These are phyloP conservation scores for Arachis hypogaea DNA, from an alignment of 306 rosid species.

Conservation along the genomic window DNA sequence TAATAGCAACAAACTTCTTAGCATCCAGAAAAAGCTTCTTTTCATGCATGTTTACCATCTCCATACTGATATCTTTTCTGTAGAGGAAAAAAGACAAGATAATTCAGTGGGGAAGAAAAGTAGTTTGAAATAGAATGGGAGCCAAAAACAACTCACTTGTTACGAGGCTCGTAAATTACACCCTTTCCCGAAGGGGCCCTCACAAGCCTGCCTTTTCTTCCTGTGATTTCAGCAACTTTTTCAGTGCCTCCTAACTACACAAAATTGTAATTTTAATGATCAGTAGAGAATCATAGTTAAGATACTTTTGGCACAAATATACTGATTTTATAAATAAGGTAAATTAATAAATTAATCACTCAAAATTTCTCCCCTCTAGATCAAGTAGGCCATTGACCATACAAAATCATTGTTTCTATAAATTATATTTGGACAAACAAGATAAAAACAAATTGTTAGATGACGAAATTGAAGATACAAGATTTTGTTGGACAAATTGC, in stretches of 20 bases:
- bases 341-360: no score
- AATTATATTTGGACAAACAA: no score
- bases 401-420: no score
- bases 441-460: no score
- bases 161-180: conserved; percentile 80
- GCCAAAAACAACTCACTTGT: conserved; percentile 65
- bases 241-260: conserved; percentile 90
- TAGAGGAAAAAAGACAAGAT: conserved; percentile 19
- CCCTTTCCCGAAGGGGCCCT: conserved; percentile 84
- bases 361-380: no score
- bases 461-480: no score
- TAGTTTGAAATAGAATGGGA: conserved; percentile 4
- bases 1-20: conserved; percentile 79
- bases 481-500: no score
- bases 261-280: conserved; percentile 15
- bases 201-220: conserved; percentile 95
- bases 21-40: conserved; percentile 90
- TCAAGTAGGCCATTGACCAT: no score
- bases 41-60: conserved; percentile 97
- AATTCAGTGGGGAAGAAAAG: conserved; percentile 29
- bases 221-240: conserved; percentile 89
- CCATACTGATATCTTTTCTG: conserved; percentile 84
- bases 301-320: no score
- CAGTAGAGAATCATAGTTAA: conserved; percentile 20
- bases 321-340: no score